These are phyloP conservation scores for Phalaenopsis hybrid DNA, from an alignment of 116 monocot genomes.

Conservation along the genomic window DNA sequence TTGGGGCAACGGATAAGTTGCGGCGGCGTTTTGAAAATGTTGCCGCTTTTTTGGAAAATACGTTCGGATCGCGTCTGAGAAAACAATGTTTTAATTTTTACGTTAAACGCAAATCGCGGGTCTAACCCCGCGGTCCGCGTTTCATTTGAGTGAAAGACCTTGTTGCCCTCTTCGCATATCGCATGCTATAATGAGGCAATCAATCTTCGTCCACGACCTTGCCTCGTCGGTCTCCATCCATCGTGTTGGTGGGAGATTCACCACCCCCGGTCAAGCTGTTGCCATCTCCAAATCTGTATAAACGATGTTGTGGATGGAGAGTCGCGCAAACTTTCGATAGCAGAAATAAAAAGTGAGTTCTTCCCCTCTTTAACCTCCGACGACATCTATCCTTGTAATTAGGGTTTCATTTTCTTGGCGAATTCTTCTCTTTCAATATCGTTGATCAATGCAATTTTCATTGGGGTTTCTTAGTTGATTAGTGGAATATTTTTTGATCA, in stretches of 20 bases:
- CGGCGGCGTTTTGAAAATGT: no score
- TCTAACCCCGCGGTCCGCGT: no score
- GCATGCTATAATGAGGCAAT: conserved; percentile 11
- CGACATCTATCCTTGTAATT: background rate
- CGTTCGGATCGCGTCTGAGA: no score
- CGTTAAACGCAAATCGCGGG: no score
- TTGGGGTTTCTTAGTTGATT: background rate
- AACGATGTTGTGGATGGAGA: background rate
- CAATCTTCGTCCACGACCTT: conserved; percentile 74
- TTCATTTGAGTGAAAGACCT: no score
- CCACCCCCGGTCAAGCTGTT: conserved; percentile 44
- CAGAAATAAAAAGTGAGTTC: conserved; percentile 2
- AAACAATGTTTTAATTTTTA: no score
- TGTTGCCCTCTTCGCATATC: no score
- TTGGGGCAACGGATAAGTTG: no score
- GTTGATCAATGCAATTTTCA: background rate
- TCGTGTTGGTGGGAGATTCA: conserved; percentile 32
- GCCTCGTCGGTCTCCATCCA: conserved; percentile 58
- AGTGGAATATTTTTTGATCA: background rate
- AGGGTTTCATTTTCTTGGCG: background rate
- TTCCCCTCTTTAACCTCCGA: background rate
- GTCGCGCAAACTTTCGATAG: conserved; percentile 7
- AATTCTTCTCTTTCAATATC: background rate
- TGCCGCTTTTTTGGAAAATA: no score
- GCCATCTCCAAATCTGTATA: conserved; percentile 28